These are phyloP conservation scores for Neurospora sp. DNA, from an alignment of 495 filamentous ascomycete species.

Conservation along the genomic window DNA sequence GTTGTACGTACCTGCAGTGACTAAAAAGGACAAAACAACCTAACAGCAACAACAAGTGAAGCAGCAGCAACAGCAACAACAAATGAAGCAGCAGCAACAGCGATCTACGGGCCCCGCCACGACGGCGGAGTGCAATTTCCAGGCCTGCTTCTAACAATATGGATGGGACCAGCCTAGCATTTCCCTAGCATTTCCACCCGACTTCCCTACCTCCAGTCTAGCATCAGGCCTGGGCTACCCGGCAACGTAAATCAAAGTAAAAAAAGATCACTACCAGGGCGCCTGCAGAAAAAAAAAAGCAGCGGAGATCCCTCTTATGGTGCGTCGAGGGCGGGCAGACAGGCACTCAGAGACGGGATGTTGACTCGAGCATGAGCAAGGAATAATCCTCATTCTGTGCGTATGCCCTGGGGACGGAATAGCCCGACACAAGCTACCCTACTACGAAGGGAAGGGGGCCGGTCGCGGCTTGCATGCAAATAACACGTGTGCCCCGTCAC, in stretches of 20 bases:
- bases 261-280: neutral
- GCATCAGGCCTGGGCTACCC: neutral
- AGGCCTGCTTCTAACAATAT: slow-evolving; percentile 4
- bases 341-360: neutral
- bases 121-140: slow-evolving; percentile 25
- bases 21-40: neutral
- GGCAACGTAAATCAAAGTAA: neutral
- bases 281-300: neutral
- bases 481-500: neutral
- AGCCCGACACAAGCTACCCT: neutral
- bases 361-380: neutral
- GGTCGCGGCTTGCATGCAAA: neutral
- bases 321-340: neutral
- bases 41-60: neutral
- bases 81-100: slow-evolving; percentile 11
- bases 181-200: neutral
- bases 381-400: neutral
- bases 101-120: slow-evolving; percentile 24
- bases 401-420: neutral
- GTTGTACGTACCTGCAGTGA: too few species aligned
- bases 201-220: neutral
- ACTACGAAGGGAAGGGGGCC: neutral
- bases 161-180: neutral
- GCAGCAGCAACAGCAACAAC: neutral
- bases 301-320: neutral